These are phyloP conservation scores for Clonostachys chloroleuca DNA, from an alignment of 2,329 filamentous ascomycete genomes.

Conservation along the genomic window DNA sequence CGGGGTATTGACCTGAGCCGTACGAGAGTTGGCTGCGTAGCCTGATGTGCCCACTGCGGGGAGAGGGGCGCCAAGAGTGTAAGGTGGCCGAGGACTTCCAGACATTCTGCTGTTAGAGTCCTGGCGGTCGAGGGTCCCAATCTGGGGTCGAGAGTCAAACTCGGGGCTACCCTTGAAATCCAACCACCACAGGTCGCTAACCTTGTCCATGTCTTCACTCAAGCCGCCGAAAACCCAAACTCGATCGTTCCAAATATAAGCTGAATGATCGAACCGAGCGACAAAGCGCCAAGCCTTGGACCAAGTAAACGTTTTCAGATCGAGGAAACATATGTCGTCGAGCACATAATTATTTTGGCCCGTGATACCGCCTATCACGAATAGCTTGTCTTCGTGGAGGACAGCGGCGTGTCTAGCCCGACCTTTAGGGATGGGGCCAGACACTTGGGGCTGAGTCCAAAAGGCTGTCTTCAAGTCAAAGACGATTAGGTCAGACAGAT, in stretches of 20 bases:
- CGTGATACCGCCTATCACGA: constrained; percentile 92
- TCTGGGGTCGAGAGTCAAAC: constrained; percentile 65
- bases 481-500: constrained; percentile 91
- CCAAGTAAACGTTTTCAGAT: constrained; percentile 97
- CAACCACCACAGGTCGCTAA: constrained; percentile 94
- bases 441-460: constrained; percentile 89
- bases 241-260: constrained; percentile 85
- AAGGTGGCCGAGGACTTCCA: constrained; percentile 38
- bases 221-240: constrained; percentile 97
- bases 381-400: constrained; percentile 93
- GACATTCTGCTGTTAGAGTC: constrained; percentile 38
- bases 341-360: constrained; percentile 88
- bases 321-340: constrained; percentile 94
- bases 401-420: constrained; percentile 91
- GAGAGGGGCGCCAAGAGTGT: constrained; percentile 41
- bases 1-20: constrained; percentile 61
- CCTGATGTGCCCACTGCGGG: constrained; percentile 54
- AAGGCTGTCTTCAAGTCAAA: constrained; percentile 92
- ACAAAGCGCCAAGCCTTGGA: constrained; percentile 95
- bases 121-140: constrained; percentile 46
- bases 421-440: constrained; percentile 81
- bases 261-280: constrained; percentile 88
- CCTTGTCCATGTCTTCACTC: constrained; percentile 94
- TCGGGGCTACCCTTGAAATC: constrained; percentile 88
- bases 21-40: constrained; percentile 65